A percentile compares a stretch with the other conserved stretches of the same genome.
Evolutionary conservation across 257 asterid species (phyloP).

Genomic region (Perilla frutescens): DNA sequence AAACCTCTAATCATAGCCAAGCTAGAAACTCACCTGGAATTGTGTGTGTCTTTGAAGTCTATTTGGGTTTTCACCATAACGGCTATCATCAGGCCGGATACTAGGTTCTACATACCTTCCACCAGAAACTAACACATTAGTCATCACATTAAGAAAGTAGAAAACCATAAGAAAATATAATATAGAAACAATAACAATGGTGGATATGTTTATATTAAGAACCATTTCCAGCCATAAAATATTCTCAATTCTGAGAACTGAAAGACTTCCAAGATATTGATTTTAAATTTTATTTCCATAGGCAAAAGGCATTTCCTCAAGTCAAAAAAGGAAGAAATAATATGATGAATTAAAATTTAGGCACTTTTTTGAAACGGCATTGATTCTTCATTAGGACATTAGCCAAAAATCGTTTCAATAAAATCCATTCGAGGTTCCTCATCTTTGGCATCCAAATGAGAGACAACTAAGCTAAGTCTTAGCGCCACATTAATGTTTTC

Average conservation of each 20-base stretch:
- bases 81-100: constrained; percentile 97
- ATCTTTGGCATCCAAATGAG: constrained; percentile 12
- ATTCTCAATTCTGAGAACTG: background rate
- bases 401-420: constrained; percentile 4
- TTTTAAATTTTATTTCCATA: background rate
- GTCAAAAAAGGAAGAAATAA: background rate
- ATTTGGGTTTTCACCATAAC: constrained; percentile 98
- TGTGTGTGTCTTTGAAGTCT: constrained; percentile 99
- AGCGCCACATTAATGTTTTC: background rate
- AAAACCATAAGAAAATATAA: background rate
- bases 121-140: constrained; percentile 53
- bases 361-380: background rate
- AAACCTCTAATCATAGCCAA: constrained; percentile 2
- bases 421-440: background rate
- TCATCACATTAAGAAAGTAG: constrained; percentile 29
- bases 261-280: background rate
- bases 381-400: constrained; percentile 4
- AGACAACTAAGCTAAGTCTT: constrained; percentile 6
- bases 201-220: constrained; percentile 11
- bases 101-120: constrained; percentile 97
- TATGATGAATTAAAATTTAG: background rate
- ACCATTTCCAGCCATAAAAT: background rate
- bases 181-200: background rate
- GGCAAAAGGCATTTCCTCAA: background rate
- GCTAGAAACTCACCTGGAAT: constrained; percentile 67